Conservation (phyloP, 2,329 filamentous ascomycete species). For the Fusarium marasasianum region DNA sequence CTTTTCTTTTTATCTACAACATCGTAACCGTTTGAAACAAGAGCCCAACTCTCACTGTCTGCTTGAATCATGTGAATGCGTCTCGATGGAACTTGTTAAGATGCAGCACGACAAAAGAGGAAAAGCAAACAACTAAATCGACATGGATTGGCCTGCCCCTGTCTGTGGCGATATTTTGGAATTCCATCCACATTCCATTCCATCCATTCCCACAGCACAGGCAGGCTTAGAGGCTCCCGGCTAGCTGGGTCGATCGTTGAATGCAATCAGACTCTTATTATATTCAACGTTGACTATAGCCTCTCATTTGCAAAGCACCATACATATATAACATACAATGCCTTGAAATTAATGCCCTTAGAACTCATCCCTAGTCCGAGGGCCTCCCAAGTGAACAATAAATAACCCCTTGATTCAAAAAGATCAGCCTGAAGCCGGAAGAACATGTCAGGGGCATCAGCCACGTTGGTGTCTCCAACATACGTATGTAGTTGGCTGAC, state of each 20-base stretch:
- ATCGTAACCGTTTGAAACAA: not conserved
- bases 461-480: not conserved
- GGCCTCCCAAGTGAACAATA: not conserved
- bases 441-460: conserved; percentile 2
- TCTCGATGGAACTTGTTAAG: conserved; percentile 1
- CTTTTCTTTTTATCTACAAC: not conserved
- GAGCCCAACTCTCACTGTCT: not conserved
- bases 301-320: not conserved
- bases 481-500: conserved; percentile 18
- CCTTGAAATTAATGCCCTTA: not conserved
- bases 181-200: conserved; percentile 32
- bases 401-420: not conserved
- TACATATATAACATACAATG: not conserved
- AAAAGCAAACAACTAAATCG: conserved; percentile 4
- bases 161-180: conserved; percentile 25
- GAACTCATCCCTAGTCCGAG: not conserved
- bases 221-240: conserved; percentile 11
- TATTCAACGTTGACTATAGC: not conserved
- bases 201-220: conserved; percentile 9
- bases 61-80: conserved; percentile 22
- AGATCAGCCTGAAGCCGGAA: not conserved
- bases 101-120: conserved; percentile 21
- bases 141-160: conserved; percentile 21
- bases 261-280: not conserved
- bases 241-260: conserved; percentile 21